Percentiles rank a stretch among this genome's conserved stretches.
phyloP scores from a whole-genome alignment of 1,284 basidiomycete genomes.

The Hemileia vastatrix region DNA sequence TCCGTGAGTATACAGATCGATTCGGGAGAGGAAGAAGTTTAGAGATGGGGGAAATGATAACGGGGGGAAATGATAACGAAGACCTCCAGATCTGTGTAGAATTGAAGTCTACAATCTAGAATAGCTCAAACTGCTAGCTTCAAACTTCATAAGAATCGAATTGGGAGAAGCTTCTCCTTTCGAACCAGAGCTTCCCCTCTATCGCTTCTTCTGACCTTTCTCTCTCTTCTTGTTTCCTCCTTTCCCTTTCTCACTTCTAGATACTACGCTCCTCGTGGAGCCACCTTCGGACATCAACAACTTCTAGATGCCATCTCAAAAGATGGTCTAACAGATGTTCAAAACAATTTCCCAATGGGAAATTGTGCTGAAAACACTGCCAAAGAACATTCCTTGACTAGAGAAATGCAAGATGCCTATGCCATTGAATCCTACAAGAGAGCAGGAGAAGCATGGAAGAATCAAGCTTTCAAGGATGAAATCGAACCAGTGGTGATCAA shows the following conservation, averaged over 20 bases:
- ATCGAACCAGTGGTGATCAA: slow-evolving; percentile 74
- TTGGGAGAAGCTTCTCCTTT: no score
- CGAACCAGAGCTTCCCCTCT: slow-evolving; percentile 1
- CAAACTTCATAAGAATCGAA: no score
- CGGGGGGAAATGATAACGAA: no score
- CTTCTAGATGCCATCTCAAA: slow-evolving; percentile 75
- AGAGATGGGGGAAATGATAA: no score
- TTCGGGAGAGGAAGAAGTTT: no score
- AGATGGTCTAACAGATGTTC: slow-evolving; percentile 91
- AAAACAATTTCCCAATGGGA: slow-evolving; percentile 92
- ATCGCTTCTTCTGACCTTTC: slow-evolving; percentile 11
- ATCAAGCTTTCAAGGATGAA: slow-evolving; percentile 74
- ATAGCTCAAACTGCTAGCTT: no score
- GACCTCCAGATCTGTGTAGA: no score
- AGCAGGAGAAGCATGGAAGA: slow-evolving; percentile 79
- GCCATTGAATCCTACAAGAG: slow-evolving; percentile 91
- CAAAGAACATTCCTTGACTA: slow-evolving; percentile 42
- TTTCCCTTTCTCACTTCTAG: slow-evolving; percentile 16
- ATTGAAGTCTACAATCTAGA: no score
- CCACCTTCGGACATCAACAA: slow-evolving; percentile 76
- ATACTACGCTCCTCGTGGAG: slow-evolving; percentile 84
- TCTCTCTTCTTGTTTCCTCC: slow-evolving; percentile 20
- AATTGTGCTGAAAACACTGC: slow-evolving; percentile 52
- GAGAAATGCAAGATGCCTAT: slow-evolving; percentile 51
- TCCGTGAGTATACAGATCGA: slow-evolving; percentile 35